These are phyloP conservation scores for Excoecaria cochinchinensis DNA, from an alignment of 345 rosid genomes.

Conservation along the genomic window DNA sequence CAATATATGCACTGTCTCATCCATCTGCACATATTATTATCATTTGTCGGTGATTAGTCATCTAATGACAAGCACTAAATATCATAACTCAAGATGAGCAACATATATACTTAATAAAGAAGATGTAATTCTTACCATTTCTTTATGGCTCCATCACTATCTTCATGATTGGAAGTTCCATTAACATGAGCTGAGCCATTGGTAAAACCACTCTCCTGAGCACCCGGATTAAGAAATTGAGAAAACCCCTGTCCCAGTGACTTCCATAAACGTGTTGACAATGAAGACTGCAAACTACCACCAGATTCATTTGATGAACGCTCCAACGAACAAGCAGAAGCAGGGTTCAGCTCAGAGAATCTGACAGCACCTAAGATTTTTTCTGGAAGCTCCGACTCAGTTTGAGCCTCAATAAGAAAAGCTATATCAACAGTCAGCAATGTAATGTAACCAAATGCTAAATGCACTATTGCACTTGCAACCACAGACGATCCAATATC, in stretches of 20 bases:
- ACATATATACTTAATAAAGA: neutral
- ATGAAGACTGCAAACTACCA: constrained; percentile 39
- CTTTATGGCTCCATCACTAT: constrained; percentile 33
- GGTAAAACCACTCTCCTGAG: constrained; percentile 44
- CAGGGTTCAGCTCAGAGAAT: constrained; percentile 71
- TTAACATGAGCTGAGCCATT: constrained; percentile 28
- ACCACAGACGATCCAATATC: constrained; percentile 97
- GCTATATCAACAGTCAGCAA: constrained; percentile 92
- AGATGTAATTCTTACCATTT: constrained; percentile 41
- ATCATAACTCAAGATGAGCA: neutral
- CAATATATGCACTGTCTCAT: constrained; percentile 1
- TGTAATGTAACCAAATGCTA: constrained; percentile 83
- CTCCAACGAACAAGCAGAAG: constrained; percentile 52
- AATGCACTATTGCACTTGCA: constrained; percentile 89
- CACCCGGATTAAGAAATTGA: constrained; percentile 53
- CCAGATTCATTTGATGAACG: constrained; percentile 27
- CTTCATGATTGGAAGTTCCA: constrained; percentile 35
- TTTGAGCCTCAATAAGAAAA: constrained; percentile 78
- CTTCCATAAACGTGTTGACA: constrained; percentile 70
- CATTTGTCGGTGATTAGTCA: neutral
- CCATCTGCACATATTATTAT: constrained; percentile 28
- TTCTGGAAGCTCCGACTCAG: constrained; percentile 88
- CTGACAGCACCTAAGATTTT: constrained; percentile 71
- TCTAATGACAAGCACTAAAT: neutral
- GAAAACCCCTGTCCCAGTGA: constrained; percentile 84